phyloP scores from a whole-genome alignment of 345 rosid genomes.

The Dipteronia dyeriana region DNA sequence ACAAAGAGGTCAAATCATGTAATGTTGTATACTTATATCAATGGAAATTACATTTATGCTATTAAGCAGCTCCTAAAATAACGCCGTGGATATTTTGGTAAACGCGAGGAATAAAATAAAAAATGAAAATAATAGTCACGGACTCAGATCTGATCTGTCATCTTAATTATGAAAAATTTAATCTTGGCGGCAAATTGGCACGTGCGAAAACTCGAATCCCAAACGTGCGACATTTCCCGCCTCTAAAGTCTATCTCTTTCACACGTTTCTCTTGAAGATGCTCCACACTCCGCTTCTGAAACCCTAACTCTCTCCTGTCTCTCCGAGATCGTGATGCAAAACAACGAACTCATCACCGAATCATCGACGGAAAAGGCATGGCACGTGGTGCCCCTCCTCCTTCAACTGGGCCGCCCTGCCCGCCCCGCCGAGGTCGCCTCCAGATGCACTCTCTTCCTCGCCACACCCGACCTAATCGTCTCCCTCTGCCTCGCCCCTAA shows the following conservation, averaged over 20 bases:
- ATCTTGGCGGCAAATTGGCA: conserved; percentile 30
- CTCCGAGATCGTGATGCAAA: conserved; percentile 30
- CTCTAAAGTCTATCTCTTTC: conserved; percentile 7
- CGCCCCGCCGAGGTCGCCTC: conserved; percentile 40
- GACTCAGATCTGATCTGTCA: not conserved
- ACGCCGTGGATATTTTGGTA: not conserved
- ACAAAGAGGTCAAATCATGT: not conserved
- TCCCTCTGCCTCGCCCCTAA: conserved; percentile 45
- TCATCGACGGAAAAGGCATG: conserved; percentile 48
- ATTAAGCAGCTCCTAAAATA: not conserved
- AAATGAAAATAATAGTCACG: too few species aligned
- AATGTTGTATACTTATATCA: too few species aligned
- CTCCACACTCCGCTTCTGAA: not conserved
- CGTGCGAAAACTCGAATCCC: conserved; percentile 28
- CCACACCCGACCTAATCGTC: conserved; percentile 38
- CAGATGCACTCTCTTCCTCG: conserved; percentile 40
- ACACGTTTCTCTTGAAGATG: not conserved
- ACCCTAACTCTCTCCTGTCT: conserved; percentile 17
- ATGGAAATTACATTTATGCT: too few species aligned
- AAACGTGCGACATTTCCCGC: conserved; percentile 32
- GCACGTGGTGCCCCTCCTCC: conserved; percentile 51
- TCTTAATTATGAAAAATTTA: not conserved
- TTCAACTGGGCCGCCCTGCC: conserved; percentile 52
- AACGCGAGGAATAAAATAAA: not conserved
- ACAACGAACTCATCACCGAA: conserved; percentile 21